phyloP scores from a whole-genome alignment of 2,329 filamentous ascomycete species.

The Ceratocystiopsis brevicomis region DNA sequence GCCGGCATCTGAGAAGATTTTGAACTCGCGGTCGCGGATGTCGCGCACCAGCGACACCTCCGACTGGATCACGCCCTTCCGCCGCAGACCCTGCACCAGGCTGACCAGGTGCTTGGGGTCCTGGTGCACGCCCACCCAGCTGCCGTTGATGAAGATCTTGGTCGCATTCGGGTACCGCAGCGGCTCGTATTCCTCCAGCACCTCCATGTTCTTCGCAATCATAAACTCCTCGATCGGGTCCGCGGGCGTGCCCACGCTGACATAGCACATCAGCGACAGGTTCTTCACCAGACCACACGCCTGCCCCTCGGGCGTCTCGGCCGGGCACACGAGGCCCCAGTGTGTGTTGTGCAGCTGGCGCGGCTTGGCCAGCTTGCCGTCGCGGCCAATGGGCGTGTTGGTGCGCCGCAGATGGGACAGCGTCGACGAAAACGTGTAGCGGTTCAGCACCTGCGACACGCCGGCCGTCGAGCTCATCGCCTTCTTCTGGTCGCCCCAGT shows the following conservation, averaged over 20 bases:
- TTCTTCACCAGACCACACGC: slow-evolving; percentile 98
- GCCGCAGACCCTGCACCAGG: slow-evolving; percentile 57
- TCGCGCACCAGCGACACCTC: slow-evolving; percentile 92
- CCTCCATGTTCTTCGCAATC: slow-evolving; percentile 88
- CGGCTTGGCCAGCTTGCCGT: slow-evolving; percentile 95
- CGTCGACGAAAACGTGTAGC: slow-evolving; percentile 93
- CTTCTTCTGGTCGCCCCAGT: slow-evolving; percentile 99
- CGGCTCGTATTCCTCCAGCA: slow-evolving; percentile 87
- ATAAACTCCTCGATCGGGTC: slow-evolving; percentile 89
- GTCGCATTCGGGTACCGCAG: slow-evolving; percentile 75
- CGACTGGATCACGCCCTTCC: slow-evolving; percentile 67
- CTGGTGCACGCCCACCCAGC: slow-evolving; percentile 90
- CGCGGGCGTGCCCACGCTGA: slow-evolving; percentile 83
- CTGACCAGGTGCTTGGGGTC: slow-evolving; percentile 73
- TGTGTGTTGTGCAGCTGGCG: slow-evolving; percentile 97
- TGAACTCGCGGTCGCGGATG: slow-evolving; percentile 93
- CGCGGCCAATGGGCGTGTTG: slow-evolving; percentile 92
- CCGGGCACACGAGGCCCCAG: slow-evolving; percentile 93
- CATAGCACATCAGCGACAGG: slow-evolving; percentile 91
- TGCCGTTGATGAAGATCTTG: slow-evolving; percentile 95
- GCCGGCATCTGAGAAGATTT: slow-evolving; percentile 93
- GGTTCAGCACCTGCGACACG: slow-evolving; percentile 93
- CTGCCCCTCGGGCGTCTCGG: slow-evolving; percentile 94
- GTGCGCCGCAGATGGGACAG: slow-evolving; percentile 91
- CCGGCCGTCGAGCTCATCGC: slow-evolving; percentile 85